These are phyloP conservation scores for Oleoguttula mirabilis DNA, from an alignment of 495 filamentous ascomycete genomes.

Conservation along the genomic window DNA sequence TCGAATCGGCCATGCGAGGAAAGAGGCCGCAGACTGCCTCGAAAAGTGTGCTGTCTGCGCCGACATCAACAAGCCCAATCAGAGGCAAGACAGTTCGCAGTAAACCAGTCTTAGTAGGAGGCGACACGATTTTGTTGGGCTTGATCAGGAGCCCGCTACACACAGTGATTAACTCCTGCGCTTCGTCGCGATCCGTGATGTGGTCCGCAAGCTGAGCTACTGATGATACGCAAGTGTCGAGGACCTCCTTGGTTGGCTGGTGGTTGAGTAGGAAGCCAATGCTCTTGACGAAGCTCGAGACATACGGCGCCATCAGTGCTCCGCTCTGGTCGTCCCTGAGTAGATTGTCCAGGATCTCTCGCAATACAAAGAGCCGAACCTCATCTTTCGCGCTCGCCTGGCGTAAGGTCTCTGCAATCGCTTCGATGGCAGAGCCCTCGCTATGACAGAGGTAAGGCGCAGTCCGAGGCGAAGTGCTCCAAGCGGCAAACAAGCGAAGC, in stretches of 20 bases:
- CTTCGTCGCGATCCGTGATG: constrained; percentile 54
- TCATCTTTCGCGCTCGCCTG: constrained; percentile 72
- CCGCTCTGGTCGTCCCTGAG: constrained; percentile 23
- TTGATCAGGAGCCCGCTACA: constrained; percentile 55
- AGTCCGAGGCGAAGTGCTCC: constrained; percentile 55
- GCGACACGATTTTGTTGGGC: constrained; percentile 65
- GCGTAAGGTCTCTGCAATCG: constrained; percentile 57
- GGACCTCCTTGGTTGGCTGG: constrained; percentile 51
- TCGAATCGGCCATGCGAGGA: constrained; percentile 3
- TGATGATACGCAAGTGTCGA: constrained; percentile 65
- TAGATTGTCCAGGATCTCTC: constrained; percentile 55
- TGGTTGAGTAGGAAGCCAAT: constrained; percentile 45
- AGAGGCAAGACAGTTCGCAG: constrained; percentile 46
- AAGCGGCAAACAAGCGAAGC: constrained; percentile 66
- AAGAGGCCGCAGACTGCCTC: constrained; percentile 17
- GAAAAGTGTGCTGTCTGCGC: constrained; percentile 11
- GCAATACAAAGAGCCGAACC: constrained; percentile 71
- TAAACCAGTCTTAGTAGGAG: constrained; percentile 69
- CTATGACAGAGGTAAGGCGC: constrained; percentile 55
- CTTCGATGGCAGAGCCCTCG: constrained; percentile 51
- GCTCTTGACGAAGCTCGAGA: constrained; percentile 28
- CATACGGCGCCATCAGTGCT: background rate
- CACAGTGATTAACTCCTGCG: constrained; percentile 65
- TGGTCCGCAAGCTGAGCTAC: constrained; percentile 63
- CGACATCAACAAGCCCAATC: background rate